Conservation (phyloP, 768 basidiomycete genomes). For the Xerocomus potaroensis region DNA sequence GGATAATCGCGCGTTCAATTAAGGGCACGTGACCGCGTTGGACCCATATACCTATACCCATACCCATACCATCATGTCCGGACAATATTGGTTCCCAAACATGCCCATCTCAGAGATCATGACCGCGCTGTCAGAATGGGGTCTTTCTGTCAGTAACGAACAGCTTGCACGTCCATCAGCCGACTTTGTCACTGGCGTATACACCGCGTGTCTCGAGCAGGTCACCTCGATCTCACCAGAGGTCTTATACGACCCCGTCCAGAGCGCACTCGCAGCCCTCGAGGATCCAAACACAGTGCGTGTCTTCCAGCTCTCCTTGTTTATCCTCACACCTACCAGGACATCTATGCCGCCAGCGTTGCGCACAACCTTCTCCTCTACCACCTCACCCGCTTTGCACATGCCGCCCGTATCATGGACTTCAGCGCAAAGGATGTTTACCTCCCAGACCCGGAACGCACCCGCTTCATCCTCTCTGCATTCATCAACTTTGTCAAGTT, state of each 20-base stretch:
- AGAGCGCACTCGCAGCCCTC: constrained; percentile 48
- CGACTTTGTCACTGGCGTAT: constrained; percentile 69
- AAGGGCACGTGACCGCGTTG: constrained; percentile 28
- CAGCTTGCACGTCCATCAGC: constrained; percentile 64
- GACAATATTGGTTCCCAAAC: constrained; percentile 57
- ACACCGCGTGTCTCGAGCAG: constrained; percentile 67
- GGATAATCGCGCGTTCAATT: constrained; percentile 13
- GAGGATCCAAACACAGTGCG: constrained; percentile 54
- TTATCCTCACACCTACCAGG: constrained; percentile 37
- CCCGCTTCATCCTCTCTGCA: constrained; percentile 72
- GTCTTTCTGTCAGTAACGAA: constrained; percentile 58
- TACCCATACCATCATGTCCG: constrained; percentile 25
- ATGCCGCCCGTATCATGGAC: constrained; percentile 68
- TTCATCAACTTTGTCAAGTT: constrained; percentile 95
- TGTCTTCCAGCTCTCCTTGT: neutral
- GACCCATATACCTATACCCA: too few species aligned
- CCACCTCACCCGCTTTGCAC: constrained; percentile 73
- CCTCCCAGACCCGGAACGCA: constrained; percentile 70
- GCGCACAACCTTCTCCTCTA: constrained; percentile 61
- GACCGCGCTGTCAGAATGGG: constrained; percentile 62
- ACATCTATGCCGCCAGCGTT: constrained; percentile 58
- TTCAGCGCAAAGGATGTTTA: constrained; percentile 74
- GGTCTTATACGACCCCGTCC: constrained; percentile 53
- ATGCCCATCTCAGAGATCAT: constrained; percentile 65
- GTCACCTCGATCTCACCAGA: constrained; percentile 62